phyloP scores from a whole-genome alignment of 202 grass and related monocot species.

The Brachypodium distachyon region DNA sequence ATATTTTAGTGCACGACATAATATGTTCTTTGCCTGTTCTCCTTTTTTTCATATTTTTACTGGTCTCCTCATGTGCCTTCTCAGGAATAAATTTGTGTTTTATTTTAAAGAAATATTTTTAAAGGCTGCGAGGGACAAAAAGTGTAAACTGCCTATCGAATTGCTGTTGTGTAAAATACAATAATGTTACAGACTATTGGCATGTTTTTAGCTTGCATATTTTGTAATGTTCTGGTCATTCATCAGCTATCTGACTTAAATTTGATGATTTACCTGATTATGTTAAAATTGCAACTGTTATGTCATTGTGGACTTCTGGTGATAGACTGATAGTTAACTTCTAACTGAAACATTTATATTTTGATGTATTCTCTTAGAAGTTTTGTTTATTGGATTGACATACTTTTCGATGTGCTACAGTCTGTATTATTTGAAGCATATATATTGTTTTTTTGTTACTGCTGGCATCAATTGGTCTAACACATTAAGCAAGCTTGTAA shows the following conservation, averaged over 20 bases:
- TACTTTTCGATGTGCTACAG: background rate
- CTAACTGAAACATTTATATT: background rate
- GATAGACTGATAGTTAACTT: background rate
- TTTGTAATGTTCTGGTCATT: background rate
- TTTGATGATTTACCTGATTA: background rate
- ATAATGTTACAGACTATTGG: background rate
- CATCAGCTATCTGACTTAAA: background rate
- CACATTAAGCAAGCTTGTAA: background rate
- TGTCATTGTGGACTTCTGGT: background rate
- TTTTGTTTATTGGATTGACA: background rate
- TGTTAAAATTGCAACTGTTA: background rate
- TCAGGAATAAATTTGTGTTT: too few relatives aligned
- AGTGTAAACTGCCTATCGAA: background rate
- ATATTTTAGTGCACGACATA: background rate
- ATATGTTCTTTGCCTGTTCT: background rate
- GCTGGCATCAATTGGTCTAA: background rate
- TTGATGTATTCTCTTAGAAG: background rate
- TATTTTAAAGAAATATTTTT: too few relatives aligned
- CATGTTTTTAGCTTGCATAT: background rate
- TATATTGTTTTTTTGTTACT: background rate
- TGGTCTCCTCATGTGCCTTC: background rate
- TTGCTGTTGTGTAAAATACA: background rate
- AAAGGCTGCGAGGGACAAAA: background rate
- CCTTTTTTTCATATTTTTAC: background rate
- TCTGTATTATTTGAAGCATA: background rate